Percentiles rank a stretch among this genome's conserved stretches.
Conservation (phyloP, 1,284 basidiomycete genomes). For the Mycena citricolor region DNA sequence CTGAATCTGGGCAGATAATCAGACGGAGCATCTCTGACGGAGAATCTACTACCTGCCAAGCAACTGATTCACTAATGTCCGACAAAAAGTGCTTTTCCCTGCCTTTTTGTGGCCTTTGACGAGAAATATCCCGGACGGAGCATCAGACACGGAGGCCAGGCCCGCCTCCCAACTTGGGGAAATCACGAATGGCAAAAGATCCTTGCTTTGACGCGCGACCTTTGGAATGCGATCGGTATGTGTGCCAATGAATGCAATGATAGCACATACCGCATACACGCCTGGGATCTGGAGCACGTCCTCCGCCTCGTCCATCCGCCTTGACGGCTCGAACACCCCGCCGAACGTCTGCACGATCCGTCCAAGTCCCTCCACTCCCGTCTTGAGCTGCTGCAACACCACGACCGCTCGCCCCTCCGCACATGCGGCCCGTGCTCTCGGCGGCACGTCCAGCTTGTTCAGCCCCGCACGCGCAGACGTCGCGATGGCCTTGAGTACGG, state of each 20-base stretch:
- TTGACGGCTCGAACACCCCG: constrained; percentile 50
- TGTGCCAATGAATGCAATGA: neutral
- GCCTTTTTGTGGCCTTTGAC: constrained; percentile 85
- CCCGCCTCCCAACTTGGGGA: constrained; percentile 61
- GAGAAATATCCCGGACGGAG: constrained; percentile 43
- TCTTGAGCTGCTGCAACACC: constrained; percentile 52
- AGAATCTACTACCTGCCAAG: constrained; percentile 45
- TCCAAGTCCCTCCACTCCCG: constrained; percentile 65
- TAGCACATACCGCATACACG: constrained; percentile 54
- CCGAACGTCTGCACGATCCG: constrained; percentile 61
- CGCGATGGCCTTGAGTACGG: constrained; percentile 46
- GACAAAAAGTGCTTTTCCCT: constrained; percentile 88
- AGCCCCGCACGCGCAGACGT: no score
- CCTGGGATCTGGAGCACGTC: constrained; percentile 46
- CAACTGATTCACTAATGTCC: constrained; percentile 74
- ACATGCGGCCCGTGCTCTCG: constrained; percentile 26
- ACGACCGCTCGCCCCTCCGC: constrained; percentile 40
- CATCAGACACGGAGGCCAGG: constrained; percentile 31
- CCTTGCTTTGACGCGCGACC: constrained; percentile 42
- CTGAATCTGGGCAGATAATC: constrained; percentile 48
- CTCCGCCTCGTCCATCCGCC: constrained; percentile 25
- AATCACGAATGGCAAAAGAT: constrained; percentile 48
- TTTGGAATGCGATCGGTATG: constrained; percentile 24
- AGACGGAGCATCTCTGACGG: neutral
- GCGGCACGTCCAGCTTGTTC: constrained; percentile 28